A percentile compares a stretch with the other conserved stretches of the same genome.
These are phyloP conservation scores for Leishmania tropica DNA, from an alignment of 208 protist species.

Conservation along the genomic window DNA sequence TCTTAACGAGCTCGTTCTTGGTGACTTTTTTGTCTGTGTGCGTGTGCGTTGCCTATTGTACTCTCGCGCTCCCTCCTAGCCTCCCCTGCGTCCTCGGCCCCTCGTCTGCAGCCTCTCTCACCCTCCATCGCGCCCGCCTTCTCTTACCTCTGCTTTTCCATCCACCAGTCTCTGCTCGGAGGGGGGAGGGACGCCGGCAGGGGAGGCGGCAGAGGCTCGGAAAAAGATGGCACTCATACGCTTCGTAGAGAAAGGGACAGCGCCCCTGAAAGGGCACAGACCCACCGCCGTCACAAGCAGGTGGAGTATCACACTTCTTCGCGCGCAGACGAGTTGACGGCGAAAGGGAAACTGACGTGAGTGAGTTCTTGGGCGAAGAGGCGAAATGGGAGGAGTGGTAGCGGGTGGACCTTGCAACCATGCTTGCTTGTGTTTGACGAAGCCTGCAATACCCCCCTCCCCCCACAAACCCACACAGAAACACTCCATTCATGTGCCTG, in stretches of 20 bases:
- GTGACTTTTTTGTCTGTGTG: not conserved
- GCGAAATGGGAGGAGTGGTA: not conserved
- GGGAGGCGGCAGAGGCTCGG: not conserved
- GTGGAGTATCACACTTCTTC: not conserved
- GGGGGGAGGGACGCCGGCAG: not conserved
- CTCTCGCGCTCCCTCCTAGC: not conserved
- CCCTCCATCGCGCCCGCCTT: not conserved
- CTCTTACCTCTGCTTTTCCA: not conserved
- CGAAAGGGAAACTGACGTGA: not conserved
- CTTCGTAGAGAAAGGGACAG: not conserved
- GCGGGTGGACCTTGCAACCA: not conserved
- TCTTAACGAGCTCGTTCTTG: not conserved
- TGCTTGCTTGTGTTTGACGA: not conserved
- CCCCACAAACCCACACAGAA: not conserved
- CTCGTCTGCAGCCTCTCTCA: not conserved
- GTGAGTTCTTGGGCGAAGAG: not conserved
- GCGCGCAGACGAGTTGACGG: not conserved
- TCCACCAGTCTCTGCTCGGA: too few species aligned
- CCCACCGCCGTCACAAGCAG: not conserved
- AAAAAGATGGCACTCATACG: not conserved
- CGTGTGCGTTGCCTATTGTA: not conserved
- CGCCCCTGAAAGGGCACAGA: too few species aligned
- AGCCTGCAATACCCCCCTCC: not conserved
- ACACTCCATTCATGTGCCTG: not conserved
- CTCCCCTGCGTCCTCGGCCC: not conserved